Evolutionary conservation across 2,329 filamentous ascomycete species (phyloP).

Genomic region (Monilinia polystroma): DNA sequence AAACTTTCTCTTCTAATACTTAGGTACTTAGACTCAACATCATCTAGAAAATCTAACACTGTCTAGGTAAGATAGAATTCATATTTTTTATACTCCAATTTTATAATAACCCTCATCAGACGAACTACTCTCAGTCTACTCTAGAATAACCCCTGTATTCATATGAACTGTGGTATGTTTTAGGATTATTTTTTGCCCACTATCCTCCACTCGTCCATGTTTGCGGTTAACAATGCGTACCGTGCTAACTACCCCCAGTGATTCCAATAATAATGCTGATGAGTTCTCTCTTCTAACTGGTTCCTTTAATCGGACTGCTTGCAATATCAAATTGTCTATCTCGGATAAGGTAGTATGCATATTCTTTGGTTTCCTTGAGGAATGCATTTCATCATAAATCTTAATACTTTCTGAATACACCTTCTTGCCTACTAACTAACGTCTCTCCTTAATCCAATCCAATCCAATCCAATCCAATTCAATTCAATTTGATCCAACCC

Average conservation of each 20-base stretch:
- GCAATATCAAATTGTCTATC: conserved; percentile 1
- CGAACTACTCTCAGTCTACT: neutral
- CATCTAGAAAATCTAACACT: too few relatives aligned
- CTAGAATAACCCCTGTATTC: neutral
- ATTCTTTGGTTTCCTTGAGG: neutral
- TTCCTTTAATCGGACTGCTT: neutral
- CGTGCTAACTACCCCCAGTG: neutral
- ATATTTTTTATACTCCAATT: too few relatives aligned
- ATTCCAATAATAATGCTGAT: conserved; percentile 8
- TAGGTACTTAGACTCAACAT: too few relatives aligned
- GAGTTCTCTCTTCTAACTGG: neutral
- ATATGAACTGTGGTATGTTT: neutral
- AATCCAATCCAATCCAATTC: neutral
- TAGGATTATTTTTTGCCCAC: neutral
- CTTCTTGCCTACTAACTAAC: neutral
- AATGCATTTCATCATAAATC: neutral
- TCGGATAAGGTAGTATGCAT: neutral
- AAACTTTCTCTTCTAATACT: too few relatives aligned
- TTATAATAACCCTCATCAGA: too few relatives aligned
- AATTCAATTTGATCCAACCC: neutral
- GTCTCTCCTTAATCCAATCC: neutral
- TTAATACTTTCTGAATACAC: neutral
- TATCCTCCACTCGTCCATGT: neutral
- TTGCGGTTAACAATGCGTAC: neutral
- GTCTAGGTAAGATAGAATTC: too few relatives aligned